Evolutionary conservation across 106 monocot genomes (phyloP).

Genomic region (Acorus calamus): DNA sequence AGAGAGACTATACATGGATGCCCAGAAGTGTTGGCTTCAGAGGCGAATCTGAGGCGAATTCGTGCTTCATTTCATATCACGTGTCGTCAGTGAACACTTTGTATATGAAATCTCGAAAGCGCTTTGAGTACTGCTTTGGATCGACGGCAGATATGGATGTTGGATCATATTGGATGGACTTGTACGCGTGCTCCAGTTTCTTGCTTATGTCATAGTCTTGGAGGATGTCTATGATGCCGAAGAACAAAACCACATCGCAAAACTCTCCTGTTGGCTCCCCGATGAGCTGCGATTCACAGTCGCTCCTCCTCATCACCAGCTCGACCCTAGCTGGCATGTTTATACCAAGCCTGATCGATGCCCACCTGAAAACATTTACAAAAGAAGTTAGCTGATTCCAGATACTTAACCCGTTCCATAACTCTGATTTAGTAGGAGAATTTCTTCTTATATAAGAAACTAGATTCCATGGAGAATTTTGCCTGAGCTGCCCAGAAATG

Average conservation of each 20-base stretch:
- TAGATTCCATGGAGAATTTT: too few relatives aligned
- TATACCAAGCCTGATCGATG: constrained; percentile 40
- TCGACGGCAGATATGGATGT: constrained; percentile 85
- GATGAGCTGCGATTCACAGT: constrained; percentile 27
- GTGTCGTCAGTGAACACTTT: constrained; percentile 47
- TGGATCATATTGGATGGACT: constrained; percentile 73
- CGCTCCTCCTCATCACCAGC: constrained; percentile 24
- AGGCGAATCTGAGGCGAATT: too few relatives aligned
- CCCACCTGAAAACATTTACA: constrained; percentile 21
- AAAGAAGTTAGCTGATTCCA: not conserved
- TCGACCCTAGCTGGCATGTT: constrained; percentile 75
- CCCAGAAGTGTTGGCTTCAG: too few relatives aligned
- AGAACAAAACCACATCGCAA: constrained; percentile 57
- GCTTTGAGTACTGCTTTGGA: constrained; percentile 57
- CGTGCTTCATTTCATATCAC: not conserved
- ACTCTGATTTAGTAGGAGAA: too few relatives aligned
- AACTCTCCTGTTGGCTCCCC: constrained; percentile 63
- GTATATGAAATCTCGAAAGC: constrained; percentile 68
- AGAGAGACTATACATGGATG: too few relatives aligned
- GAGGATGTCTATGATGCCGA: constrained; percentile 89
- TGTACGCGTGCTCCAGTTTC: constrained; percentile 81
- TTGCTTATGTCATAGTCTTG: constrained; percentile 91
- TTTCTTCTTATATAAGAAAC: too few relatives aligned
- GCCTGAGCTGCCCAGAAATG: too few relatives aligned
- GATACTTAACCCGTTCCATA: too few relatives aligned